phyloP scores from a whole-genome alignment of 768 basidiomycete species.

The Astraeus odoratus region DNA sequence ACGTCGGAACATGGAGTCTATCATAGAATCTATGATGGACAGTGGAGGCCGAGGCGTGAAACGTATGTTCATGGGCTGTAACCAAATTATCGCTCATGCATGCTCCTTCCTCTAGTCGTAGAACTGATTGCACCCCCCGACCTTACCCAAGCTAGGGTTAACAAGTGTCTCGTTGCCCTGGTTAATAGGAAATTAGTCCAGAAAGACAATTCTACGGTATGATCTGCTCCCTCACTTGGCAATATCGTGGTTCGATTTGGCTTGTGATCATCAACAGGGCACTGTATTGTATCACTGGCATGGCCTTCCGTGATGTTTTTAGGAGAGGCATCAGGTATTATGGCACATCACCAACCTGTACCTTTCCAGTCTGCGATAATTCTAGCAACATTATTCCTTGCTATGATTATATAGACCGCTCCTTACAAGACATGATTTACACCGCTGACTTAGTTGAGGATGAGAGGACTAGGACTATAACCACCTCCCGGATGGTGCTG shows the following conservation, averaged over 20 bases:
- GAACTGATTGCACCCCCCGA: slow-evolving; percentile 77
- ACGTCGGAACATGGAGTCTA: slow-evolving; percentile 70
- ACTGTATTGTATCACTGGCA: slow-evolving; percentile 66
- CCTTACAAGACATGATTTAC: background rate
- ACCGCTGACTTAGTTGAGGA: background rate
- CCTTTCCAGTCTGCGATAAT: background rate
- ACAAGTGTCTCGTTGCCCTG: slow-evolving; percentile 88
- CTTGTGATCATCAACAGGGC: slow-evolving; percentile 35
- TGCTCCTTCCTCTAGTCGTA: slow-evolving; percentile 53
- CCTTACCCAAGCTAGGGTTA: slow-evolving; percentile 84
- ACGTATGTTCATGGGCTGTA: slow-evolving; percentile 34
- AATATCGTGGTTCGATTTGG: background rate
- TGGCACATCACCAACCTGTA: too few species aligned
- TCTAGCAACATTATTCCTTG: background rate
- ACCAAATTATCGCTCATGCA: background rate
- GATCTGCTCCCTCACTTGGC: slow-evolving; percentile 8
- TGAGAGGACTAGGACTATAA: background rate
- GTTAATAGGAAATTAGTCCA: slow-evolving; percentile 80
- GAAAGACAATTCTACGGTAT: slow-evolving; percentile 62
- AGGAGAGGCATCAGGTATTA: background rate
- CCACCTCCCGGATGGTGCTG: too few species aligned
- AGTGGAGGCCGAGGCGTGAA: slow-evolving; percentile 53
- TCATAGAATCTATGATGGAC: slow-evolving; percentile 73
- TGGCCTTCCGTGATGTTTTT: slow-evolving; percentile 33
- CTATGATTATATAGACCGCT: background rate